phyloP scores from a whole-genome alignment of 1,284 basidiomycete species.

The Boletus sp. region DNA sequence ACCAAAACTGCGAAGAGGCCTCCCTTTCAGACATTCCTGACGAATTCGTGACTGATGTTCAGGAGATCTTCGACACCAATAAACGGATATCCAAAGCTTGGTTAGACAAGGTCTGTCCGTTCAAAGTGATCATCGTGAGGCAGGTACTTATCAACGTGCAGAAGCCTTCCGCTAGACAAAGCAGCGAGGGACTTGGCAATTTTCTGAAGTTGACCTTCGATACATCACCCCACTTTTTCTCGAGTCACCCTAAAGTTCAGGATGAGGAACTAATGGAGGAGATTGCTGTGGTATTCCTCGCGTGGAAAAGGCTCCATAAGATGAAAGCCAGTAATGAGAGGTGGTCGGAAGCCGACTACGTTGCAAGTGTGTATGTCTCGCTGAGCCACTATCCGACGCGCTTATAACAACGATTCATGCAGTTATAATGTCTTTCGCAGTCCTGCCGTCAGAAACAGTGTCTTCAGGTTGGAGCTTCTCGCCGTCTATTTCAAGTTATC shows the following conservation, averaged over 20 bases:
- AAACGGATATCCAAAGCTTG: slow-evolving; percentile 33
- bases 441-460: slow-evolving; percentile 39
- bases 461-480: slow-evolving; percentile 37
- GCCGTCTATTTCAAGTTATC: background rate
- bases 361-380: slow-evolving; percentile 46
- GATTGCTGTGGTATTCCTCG: slow-evolving; percentile 39
- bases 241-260: slow-evolving; percentile 20
- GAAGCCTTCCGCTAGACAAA: slow-evolving; percentile 8
- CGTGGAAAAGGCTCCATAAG: slow-evolving; percentile 42
- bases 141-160: slow-evolving; percentile 7
- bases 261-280: slow-evolving; percentile 36
- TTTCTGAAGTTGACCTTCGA: slow-evolving; percentile 41
- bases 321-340: slow-evolving; percentile 44
- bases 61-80: slow-evolving; percentile 32
- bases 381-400: background rate
- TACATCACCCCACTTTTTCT: slow-evolving; percentile 41
- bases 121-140: background rate
- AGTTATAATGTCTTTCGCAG: slow-evolving; percentile 51
- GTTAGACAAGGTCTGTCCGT: slow-evolving; percentile 32
- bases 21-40: slow-evolving; percentile 37
- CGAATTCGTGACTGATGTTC: slow-evolving; percentile 31
- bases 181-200: slow-evolving; percentile 33
- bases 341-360: slow-evolving; percentile 54
- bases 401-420: background rate
- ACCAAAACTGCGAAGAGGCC: slow-evolving; percentile 39